Percentiles rank a stretch among this genome's conserved stretches.
Conservation (phyloP, 441 rosid genomes). For the Viola pubescens region DNA sequence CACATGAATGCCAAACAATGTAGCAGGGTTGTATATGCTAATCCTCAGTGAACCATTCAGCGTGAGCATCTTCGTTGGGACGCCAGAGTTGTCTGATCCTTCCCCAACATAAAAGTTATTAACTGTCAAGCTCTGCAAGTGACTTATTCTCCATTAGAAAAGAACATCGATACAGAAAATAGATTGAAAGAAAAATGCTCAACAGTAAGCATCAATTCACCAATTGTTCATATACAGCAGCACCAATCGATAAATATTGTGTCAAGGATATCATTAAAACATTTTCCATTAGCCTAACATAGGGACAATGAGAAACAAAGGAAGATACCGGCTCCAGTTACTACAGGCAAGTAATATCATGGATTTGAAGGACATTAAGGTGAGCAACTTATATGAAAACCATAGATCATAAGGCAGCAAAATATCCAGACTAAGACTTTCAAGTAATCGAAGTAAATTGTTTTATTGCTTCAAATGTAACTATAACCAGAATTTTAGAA, state of each 20-base stretch:
- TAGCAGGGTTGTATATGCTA: constrained; percentile 63
- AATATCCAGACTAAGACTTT: too few relatives aligned
- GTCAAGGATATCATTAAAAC: neutral
- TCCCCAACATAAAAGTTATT: constrained; percentile 66
- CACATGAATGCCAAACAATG: constrained; percentile 81
- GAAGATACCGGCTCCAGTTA: neutral
- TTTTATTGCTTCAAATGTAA: neutral
- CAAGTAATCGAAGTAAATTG: too few relatives aligned
- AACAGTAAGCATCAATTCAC: too few relatives aligned
- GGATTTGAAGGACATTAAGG: neutral
- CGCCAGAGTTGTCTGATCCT: constrained; percentile 81
- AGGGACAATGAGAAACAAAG: neutral
- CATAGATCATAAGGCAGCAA: too few relatives aligned
- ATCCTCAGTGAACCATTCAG: constrained; percentile 59
- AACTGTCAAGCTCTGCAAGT: constrained; percentile 53
- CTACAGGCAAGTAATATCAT: neutral
- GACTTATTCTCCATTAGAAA: constrained; percentile 8
- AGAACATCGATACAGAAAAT: neutral
- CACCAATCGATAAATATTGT: too few relatives aligned
- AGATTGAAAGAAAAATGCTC: too few relatives aligned
- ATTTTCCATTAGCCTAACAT: neutral
- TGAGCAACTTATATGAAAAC: neutral
- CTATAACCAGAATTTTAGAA: neutral
- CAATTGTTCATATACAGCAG: too few relatives aligned
- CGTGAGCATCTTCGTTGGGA: constrained; percentile 68